These are phyloP conservation scores for Hemisphaericaspora subhashii DNA, from an alignment of 1,139 yeast genomes.

Conservation along the genomic window DNA sequence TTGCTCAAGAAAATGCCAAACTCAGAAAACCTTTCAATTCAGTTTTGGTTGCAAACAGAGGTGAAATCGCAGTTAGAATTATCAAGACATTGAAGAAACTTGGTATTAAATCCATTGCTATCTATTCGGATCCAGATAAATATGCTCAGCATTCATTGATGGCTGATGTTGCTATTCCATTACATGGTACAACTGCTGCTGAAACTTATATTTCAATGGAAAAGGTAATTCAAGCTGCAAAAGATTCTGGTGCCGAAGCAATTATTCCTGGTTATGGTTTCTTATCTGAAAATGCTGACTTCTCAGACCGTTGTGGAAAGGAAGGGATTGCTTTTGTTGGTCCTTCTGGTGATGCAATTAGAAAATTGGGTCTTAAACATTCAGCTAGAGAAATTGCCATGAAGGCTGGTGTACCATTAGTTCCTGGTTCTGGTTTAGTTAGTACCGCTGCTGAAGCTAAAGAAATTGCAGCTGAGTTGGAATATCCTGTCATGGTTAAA, in stretches of 20 bases:
- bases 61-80: conserved; percentile 95
- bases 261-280: conserved; percentile 98
- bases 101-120: conserved; percentile 77
- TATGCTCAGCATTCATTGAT: conserved; percentile 81
- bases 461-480: conserved; percentile 71
- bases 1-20: conserved; percentile 23
- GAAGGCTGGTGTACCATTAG: conserved; percentile 87
- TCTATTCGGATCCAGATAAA: conserved; percentile 87
- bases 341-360: conserved; percentile 89
- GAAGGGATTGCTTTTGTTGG: conserved; percentile 93
- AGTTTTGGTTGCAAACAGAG: conserved; percentile 93
- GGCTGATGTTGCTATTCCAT: conserved; percentile 80
- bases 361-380: conserved; percentile 89
- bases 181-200: conserved; percentile 81
- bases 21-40: conserved; percentile 65
- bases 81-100: conserved; percentile 82
- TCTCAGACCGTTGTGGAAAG: conserved; percentile 78
- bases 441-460: conserved; percentile 70
- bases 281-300: conserved; percentile 93
- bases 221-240: conserved; percentile 83
- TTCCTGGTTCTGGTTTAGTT: conserved; percentile 90
- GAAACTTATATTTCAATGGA: conserved; percentile 86
- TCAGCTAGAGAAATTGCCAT: conserved; percentile 93
- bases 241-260: conserved; percentile 80
- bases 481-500: conserved; percentile 93